phyloP scores from a whole-genome alignment of 768 basidiomycete genomes.

The Lentinula detonsa region DNA sequence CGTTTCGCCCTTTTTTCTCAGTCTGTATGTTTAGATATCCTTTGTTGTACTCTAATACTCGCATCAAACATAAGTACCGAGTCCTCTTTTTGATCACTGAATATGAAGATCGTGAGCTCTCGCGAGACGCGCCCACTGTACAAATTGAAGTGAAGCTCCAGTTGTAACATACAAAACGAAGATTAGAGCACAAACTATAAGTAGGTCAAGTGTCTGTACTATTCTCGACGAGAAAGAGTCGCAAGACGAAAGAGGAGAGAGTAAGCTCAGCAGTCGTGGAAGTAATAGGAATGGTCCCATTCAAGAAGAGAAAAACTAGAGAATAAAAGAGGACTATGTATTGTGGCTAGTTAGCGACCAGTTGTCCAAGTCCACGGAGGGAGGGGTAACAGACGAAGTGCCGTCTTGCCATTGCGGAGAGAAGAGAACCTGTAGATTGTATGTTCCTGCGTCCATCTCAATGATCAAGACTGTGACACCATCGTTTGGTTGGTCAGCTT shows the following conservation, averaged over 20 bases:
- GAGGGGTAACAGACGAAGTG: constrained; percentile 54
- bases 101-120: too few species aligned
- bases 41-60: neutral
- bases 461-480: constrained; percentile 79
- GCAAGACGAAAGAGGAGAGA: neutral
- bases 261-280: neutral
- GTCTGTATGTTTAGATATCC: neutral
- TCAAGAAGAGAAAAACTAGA: neutral
- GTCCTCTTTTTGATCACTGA: too few species aligned
- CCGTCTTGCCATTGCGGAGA: constrained; percentile 85
- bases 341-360: constrained; percentile 84
- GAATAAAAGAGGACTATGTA: constrained; percentile 14
- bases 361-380: constrained; percentile 57
- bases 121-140: neutral
- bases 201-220: neutral
- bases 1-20: neutral
- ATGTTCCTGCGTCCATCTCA: constrained; percentile 59
- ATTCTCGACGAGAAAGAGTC: neutral
- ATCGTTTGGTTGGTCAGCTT: constrained; percentile 66
- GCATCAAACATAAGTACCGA: too few species aligned
- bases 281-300: neutral
- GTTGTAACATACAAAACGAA: neutral
- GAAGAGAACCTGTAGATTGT: constrained; percentile 81
- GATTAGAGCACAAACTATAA: constrained; percentile 2
- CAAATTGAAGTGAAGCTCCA: neutral